phyloP scores from a whole-genome alignment of 148 eudicot species.

The Rhododendron vialii region DNA sequence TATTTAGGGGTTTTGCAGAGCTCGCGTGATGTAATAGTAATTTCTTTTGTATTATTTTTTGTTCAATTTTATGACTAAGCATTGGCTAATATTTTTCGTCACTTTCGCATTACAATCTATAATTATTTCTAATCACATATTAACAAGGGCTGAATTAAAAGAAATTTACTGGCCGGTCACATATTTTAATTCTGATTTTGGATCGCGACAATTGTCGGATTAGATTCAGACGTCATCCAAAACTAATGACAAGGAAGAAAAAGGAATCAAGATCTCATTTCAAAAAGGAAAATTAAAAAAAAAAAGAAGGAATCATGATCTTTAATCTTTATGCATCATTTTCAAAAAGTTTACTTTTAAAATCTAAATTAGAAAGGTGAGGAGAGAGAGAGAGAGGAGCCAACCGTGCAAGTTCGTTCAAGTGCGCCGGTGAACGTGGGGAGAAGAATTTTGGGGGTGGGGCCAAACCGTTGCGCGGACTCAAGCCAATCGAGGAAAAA shows the following conservation, averaged over 20 bases:
- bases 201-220: not conserved
- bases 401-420: conserved; percentile 23
- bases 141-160: not conserved
- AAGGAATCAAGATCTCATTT: not conserved
- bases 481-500: conserved; percentile 16
- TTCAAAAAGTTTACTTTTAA: not conserved
- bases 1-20: not conserved
- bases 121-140: not conserved
- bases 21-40: not conserved
- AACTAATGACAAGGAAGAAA: not conserved
- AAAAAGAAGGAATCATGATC: not conserved
- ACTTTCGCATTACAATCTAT: not conserved
- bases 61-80: not conserved
- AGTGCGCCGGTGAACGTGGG: conserved; percentile 7
- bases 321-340: not conserved
- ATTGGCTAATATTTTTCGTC: not conserved
- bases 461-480: conserved; percentile 13
- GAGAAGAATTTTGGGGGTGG: conserved; percentile 8
- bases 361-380: not conserved
- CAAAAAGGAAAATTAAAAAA: not conserved
- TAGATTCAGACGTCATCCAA: not conserved
- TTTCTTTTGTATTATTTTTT: not conserved
- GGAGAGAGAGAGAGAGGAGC: not conserved
- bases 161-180: not conserved
- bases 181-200: not conserved